Percentiles rank a stretch among this genome's conserved stretches.
Evolutionary conservation across 139 green algal species (phyloP).

Genomic region (Chlorella ohadii): DNA sequence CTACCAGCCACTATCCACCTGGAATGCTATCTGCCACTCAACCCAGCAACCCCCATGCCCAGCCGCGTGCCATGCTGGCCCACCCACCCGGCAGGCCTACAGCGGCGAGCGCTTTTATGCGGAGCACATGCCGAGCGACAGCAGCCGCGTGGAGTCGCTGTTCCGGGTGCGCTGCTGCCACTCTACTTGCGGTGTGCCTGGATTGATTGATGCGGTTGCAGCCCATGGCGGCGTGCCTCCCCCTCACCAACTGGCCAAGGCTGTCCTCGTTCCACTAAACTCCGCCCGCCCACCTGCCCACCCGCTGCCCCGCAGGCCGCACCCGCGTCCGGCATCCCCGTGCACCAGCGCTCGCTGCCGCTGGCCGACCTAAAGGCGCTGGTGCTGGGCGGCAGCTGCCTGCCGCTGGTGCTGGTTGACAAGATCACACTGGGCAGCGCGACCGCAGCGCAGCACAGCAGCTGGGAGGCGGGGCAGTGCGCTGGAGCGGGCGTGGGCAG

Average conservation of each 20-base stretch:
- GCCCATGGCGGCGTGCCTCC: no score
- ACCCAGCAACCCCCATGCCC: no score
- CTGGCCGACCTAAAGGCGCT: conserved; percentile 45
- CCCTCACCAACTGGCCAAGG: no score
- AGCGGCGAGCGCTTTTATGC: conserved; percentile 85
- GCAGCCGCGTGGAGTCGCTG: conserved; percentile 71
- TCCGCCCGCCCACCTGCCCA: neutral
- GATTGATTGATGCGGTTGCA: no score
- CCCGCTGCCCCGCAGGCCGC: no score
- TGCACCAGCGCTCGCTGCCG: conserved; percentile 61
- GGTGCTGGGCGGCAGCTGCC: conserved; percentile 54
- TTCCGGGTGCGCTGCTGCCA: conserved; percentile 71
- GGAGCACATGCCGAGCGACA: conserved; percentile 77
- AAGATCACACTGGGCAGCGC: conserved; percentile 67
- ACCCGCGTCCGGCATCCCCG: conserved; percentile 54
- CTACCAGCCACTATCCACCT: no score
- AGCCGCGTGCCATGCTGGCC: neutral
- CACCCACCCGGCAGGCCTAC: conserved; percentile 51
- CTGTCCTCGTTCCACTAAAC: no score
- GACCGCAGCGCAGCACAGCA: neutral
- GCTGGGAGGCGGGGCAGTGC: conserved; percentile 11
- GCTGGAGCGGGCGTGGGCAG: neutral
- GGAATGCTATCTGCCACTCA: no score
- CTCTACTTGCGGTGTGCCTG: no score
- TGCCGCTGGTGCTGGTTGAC: conserved; percentile 88